phyloP scores from a whole-genome alignment of 768 basidiomycete genomes.

The Crassisporium funariophilum region DNA sequence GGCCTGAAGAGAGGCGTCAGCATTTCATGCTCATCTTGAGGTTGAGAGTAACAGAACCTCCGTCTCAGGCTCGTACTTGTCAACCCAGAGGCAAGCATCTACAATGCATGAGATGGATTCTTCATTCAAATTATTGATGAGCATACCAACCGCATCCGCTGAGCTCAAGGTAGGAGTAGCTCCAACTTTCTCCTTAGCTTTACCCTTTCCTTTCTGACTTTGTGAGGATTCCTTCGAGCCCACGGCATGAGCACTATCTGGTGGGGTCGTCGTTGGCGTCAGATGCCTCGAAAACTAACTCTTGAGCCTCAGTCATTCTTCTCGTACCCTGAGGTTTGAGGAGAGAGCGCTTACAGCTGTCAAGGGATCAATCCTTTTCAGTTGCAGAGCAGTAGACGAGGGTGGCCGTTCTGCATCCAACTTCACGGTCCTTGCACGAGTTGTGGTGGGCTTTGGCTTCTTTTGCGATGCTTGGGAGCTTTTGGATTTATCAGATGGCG shows the following conservation, averaged over 20 bases:
- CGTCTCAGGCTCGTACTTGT: slow-evolving; percentile 60
- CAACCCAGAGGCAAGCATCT: slow-evolving; percentile 44
- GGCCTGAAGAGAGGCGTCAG: slow-evolving; percentile 39
- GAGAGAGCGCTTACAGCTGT: slow-evolving; percentile 31
- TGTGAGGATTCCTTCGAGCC: neutral
- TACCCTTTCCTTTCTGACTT: slow-evolving; percentile 24
- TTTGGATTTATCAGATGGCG: slow-evolving; percentile 15
- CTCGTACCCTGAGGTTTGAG: neutral
- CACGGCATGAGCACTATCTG: slow-evolving; percentile 6
- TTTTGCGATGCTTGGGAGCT: slow-evolving; percentile 8
- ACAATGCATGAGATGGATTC: neutral
- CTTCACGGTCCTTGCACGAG: slow-evolving; percentile 17
- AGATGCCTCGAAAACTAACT: slow-evolving; percentile 28
- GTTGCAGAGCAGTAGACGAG: slow-evolving; percentile 14
- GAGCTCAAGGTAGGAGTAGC: neutral
- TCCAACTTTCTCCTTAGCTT: slow-evolving; percentile 20
- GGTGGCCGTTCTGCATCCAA: slow-evolving; percentile 13
- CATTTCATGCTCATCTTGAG: neutral
- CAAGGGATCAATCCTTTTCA: slow-evolving; percentile 33
- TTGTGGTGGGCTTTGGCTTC: slow-evolving; percentile 11
- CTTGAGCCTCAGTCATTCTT: slow-evolving; percentile 13
- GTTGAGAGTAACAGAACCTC: slow-evolving; percentile 44
- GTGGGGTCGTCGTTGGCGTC: slow-evolving; percentile 6
- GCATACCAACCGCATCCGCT: slow-evolving; percentile 8
- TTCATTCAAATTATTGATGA: neutral